These are phyloP conservation scores for Aspergillus clavatus DNA, from an alignment of 2,329 filamentous ascomycete species.

Conservation along the genomic window DNA sequence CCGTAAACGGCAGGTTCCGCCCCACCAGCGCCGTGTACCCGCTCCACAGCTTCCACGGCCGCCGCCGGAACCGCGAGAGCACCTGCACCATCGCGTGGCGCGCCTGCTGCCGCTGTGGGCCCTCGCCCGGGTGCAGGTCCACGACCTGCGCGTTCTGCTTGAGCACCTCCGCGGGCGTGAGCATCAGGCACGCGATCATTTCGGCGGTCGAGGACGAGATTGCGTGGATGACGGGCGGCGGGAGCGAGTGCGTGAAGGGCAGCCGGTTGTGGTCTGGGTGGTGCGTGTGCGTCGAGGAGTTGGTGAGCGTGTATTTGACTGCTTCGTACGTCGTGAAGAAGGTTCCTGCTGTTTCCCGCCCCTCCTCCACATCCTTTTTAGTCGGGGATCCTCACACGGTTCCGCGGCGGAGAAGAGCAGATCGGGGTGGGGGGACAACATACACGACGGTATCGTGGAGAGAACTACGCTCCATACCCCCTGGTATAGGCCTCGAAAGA, in stretches of 20 bases:
- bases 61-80: conserved; percentile 52
- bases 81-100: conserved; percentile 52
- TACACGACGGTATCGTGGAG: conserved; percentile 82
- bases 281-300: conserved; percentile 37
- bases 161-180: conserved; percentile 84
- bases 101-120: conserved; percentile 14
- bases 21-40: conserved; percentile 80
- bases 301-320: conserved; percentile 60
- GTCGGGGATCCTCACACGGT: no score
- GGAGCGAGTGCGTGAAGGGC: conserved; percentile 45
- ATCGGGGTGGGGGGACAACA: conserved; percentile 2
- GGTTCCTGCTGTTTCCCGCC: conserved; percentile 64
- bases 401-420: no score
- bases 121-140: conserved; percentile 24
- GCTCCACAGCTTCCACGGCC: conserved; percentile 53
- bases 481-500: conserved; percentile 76
- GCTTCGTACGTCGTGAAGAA: conserved; percentile 91
- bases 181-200: conserved; percentile 76
- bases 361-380: background rate
- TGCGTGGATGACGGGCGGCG: conserved; percentile 66
- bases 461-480: conserved; percentile 80
- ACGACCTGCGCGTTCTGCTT: conserved; percentile 94
- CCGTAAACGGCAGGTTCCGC: conserved; percentile 81
- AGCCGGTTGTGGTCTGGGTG: conserved; percentile 1
- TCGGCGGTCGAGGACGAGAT: conserved; percentile 72